These are phyloP conservation scores for Vitis hybrid DNA, from an alignment of 177 flowering plant genomes.

Conservation along the genomic window DNA sequence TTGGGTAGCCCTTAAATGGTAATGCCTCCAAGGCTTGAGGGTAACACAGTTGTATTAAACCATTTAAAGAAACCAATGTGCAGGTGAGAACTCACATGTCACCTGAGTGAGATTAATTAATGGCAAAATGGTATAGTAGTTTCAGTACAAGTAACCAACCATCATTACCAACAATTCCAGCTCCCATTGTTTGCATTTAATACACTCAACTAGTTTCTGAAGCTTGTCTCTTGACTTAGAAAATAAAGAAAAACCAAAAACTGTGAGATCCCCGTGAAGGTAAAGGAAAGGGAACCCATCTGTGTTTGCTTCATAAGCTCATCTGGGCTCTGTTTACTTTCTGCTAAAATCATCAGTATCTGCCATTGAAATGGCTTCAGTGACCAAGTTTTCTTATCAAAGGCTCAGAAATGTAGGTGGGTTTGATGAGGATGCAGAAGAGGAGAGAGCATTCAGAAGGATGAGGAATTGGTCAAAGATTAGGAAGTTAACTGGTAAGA, in stretches of 20 bases:
- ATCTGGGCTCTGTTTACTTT: background rate
- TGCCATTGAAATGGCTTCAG: slow-evolving; percentile 21
- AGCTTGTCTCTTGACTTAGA: background rate
- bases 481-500: slow-evolving; percentile 19
- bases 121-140: no score
- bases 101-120: no score
- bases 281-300: background rate
- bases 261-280: background rate
- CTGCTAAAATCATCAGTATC: background rate
- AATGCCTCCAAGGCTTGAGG: no score
- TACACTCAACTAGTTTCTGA: slow-evolving; percentile 6
- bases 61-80: no score
- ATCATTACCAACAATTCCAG: slow-evolving; percentile 12
- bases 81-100: no score
- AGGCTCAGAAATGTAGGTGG: slow-evolving; percentile 32
- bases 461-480: slow-evolving; percentile 9
- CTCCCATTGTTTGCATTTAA: background rate
- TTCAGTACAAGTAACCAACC: background rate
- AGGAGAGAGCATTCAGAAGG: slow-evolving; percentile 5
- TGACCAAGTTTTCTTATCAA: slow-evolving; percentile 31
- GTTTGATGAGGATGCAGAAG: slow-evolving; percentile 11
- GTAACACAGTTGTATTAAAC: no score
- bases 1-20: no score
- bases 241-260: background rate
- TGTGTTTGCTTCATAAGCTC: slow-evolving; percentile 1